Conservation (phyloP, 106 monocot species). For the Iris macrosiphon region DNA sequence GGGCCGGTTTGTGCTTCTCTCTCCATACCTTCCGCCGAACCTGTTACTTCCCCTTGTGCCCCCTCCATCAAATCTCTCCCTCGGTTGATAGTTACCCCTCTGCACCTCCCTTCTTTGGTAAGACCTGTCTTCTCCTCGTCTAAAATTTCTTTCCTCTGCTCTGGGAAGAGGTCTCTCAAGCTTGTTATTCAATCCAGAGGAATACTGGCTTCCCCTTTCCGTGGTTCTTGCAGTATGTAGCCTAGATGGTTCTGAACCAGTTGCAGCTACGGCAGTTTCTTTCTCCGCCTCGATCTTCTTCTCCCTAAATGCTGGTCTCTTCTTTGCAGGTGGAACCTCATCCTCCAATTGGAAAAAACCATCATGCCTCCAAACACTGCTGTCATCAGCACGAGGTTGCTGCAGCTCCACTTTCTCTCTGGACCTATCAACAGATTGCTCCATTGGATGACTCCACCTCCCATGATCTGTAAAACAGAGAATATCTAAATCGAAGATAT, state of each 20-base stretch:
- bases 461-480: constrained; percentile 27
- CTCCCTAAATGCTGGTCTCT: constrained; percentile 63
- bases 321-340: constrained; percentile 31
- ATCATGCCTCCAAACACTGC: constrained; percentile 51
- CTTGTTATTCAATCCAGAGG: constrained; percentile 14
- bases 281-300: constrained; percentile 31
- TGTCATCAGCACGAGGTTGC: constrained; percentile 17
- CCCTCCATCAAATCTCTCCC: constrained; percentile 26
- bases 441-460: constrained; percentile 35
- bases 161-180: constrained; percentile 9
- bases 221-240: constrained; percentile 15
- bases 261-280: constrained; percentile 6
- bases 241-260: constrained; percentile 11
- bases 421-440: constrained; percentile 16
- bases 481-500: not conserved
- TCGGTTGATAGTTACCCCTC: constrained; percentile 22
- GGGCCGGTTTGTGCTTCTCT: constrained; percentile 10
- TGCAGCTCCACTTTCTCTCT: constrained; percentile 15
- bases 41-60: constrained; percentile 40
- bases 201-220: constrained; percentile 16
- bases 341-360: constrained; percentile 43
- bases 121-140: constrained; percentile 18
- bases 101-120: constrained; percentile 10
- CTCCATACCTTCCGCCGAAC: constrained; percentile 15
- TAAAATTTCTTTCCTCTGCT: constrained; percentile 23